Evolutionary conservation across 176 grass and related monocot genomes (phyloP), one percentile per base, ranked within the genome.

Genomic region (Eremochloa ophiuroides): DNA sequence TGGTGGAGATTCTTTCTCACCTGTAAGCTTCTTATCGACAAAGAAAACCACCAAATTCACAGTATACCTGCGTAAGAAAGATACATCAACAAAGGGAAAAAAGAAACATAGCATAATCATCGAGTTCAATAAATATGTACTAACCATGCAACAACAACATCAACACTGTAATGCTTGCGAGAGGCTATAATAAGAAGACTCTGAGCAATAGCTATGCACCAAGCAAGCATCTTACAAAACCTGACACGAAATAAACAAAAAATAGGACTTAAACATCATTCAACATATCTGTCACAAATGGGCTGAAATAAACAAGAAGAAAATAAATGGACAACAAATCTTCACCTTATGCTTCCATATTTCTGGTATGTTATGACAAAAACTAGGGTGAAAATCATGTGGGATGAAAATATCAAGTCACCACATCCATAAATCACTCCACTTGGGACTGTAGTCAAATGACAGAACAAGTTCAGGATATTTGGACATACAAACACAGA

Each of bases 1-100:
- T 70, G 31, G 15, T 47, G 23, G 12, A 37, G 8, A 46, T 63
- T 62, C 10, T 47, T 39, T 82, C 25, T 73, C 55, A 94, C 94
- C 94, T 84, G 91, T 70, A 62, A 97, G 87, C 43, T 88, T 94
- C 76, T 87, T 94, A 85, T 97, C 87, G 29, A 97, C 30, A 65
- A 97, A 97, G 66, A 93, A 97, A 50, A 97, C 89, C 47, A 97
- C 94, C 55, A 97, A 88, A 85, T 97, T 97, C 37, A 97, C 94
- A 8, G 94, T 94, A 85, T 97, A 97, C 94, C 94, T 93, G 62
- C 25, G 73, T 17, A 68, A 39, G 3, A 2, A 63, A 68, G 27
- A 73, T 74, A 66, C 15, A 40, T 75, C 30, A 86, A 60, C 14
- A 50, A 48, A 39, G 26, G 53, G 8, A 33, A 35, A 76, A 48